phyloP scores from a whole-genome alignment of 768 basidiomycete species.

The Suillus cothurnatus region DNA sequence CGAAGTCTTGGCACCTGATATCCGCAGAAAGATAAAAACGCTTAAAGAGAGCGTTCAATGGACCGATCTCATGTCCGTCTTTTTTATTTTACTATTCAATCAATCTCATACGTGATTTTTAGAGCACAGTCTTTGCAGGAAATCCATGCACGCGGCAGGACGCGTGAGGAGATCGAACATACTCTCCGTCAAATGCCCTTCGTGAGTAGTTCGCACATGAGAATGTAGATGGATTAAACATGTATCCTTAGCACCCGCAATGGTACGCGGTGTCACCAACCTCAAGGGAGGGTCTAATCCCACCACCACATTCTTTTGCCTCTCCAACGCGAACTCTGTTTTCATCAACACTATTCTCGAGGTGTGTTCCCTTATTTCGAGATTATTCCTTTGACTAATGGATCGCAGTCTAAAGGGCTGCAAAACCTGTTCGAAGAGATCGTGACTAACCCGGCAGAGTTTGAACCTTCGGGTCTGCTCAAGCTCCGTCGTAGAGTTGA shows the following conservation, averaged over 20 bases:
- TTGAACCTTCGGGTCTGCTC: constrained; percentile 70
- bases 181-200: constrained; percentile 85
- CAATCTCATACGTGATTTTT: constrained; percentile 4
- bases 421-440: constrained; percentile 76
- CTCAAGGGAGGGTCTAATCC: constrained; percentile 70
- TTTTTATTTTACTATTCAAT: not conserved
- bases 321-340: constrained; percentile 92
- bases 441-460: constrained; percentile 91
- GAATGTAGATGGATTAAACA: not conserved
- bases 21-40: constrained; percentile 80
- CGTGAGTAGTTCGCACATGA: constrained; percentile 46
- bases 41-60: constrained; percentile 72
- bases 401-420: constrained; percentile 72
- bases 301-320: constrained; percentile 76
- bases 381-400: not conserved
- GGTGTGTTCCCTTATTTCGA: constrained; percentile 40
- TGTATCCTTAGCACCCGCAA: constrained; percentile 78
- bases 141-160: constrained; percentile 68
- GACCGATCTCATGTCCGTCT: constrained; percentile 90
- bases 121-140: constrained; percentile 75
- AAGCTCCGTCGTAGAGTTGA: constrained; percentile 76
- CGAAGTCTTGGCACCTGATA: constrained; percentile 82
- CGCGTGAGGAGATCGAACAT: constrained; percentile 72
- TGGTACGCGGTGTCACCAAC: constrained; percentile 83
- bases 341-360: constrained; percentile 91